Evolutionary conservation across 768 basidiomycete genomes (phyloP), one percentile per base, ranked within the genome.

Genomic region (Amanita inopinata): DNA sequence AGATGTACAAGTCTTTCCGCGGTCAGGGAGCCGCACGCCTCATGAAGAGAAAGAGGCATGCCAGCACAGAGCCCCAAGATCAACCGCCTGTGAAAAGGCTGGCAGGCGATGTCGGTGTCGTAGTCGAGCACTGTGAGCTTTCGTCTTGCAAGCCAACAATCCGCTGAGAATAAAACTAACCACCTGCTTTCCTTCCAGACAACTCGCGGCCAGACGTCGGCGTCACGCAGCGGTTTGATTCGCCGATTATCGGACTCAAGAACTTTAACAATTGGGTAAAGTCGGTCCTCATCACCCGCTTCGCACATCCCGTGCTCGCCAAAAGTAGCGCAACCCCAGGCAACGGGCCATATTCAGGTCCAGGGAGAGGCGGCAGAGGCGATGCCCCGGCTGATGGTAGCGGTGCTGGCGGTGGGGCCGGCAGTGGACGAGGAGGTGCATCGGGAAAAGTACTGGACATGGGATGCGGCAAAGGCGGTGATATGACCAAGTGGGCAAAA

Each of bases 181-280:
- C n/a, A n/a, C n/a, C n/a, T n/a, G n/a, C n/a, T n/a, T n/a, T n/a
- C n/a, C n/a, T n/a, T n/a, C n/a, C 43, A 96, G 94, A 99, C 62
- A 98, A 99, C 60, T 73, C 78, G 10, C 78, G 96, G 8, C 92
- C 92, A 4, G 92, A 99, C 46, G 84, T 94, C 7, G 91, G 90
- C 44, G 77, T 89, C 22, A 70, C 78, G 7, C 80, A 85, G 53
- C 86, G 96, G 23, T 73, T 74, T 49, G 78, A 84, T 12, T 97
- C 93, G 4, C 90, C 92, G 32, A 99, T 98, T 53, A 90, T 96
- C 42, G 96, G 96, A 27, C 75, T 99, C 42, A 97, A 96, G 62
- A 84, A 75, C 57, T 99, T 98, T 66, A 99, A 99, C 66, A 99
- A 99, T 66, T 99, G 96, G 96, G 84, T 98, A 52, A 99, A 99